A percentile compares a stretch with the other conserved stretches of the same genome.
phyloP scores from a whole-genome alignment of 2,329 filamentous ascomycete genomes.

The Cercospora citrullina region DNA sequence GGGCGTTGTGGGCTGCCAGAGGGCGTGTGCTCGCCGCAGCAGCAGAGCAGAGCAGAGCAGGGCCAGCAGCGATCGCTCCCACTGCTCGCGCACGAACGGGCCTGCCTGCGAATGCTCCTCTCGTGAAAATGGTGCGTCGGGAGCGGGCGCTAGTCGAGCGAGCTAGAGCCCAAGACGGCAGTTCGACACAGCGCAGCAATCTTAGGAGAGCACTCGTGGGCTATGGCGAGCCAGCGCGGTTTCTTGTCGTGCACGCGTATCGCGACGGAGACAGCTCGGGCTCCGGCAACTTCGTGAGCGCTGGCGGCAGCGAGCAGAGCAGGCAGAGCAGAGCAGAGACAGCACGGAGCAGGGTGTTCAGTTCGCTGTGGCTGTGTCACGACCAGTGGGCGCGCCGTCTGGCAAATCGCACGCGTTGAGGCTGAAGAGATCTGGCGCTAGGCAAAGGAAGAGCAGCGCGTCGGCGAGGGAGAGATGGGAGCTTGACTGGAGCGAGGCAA shows the following conservation, averaged over 20 bases:
- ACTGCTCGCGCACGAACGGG: not conserved
- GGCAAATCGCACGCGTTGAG: not conserved
- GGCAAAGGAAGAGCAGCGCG: conserved; percentile 4
- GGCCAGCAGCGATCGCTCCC: not conserved
- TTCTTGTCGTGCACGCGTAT: conserved; percentile 1
- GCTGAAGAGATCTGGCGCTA: conserved; percentile 22
- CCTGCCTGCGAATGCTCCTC: not conserved
- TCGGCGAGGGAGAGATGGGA: conserved; percentile 10
- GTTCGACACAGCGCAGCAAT: conserved; percentile 17
- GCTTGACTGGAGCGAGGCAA: conserved; percentile 19
- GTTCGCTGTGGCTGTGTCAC: not conserved
- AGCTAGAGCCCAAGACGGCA: conserved; percentile 18
- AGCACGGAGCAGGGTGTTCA: not conserved
- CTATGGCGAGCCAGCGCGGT: conserved; percentile 1
- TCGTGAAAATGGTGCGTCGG: conserved; percentile 13
- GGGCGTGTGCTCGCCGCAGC: not conserved
- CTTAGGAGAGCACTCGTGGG: conserved; percentile 8
- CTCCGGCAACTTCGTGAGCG: not conserved
- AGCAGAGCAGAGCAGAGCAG: not conserved
- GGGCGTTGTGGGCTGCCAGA: not conserved
- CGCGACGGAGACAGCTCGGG: conserved; percentile 2
- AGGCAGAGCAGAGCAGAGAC: not conserved
- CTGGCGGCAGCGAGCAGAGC: not conserved
- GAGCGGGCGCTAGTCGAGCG: conserved; percentile 16
- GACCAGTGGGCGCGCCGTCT: not conserved